Evolutionary conservation across 2,329 filamentous ascomycete species (phyloP).

Genomic region (Colletotrichum orbiculare): DNA sequence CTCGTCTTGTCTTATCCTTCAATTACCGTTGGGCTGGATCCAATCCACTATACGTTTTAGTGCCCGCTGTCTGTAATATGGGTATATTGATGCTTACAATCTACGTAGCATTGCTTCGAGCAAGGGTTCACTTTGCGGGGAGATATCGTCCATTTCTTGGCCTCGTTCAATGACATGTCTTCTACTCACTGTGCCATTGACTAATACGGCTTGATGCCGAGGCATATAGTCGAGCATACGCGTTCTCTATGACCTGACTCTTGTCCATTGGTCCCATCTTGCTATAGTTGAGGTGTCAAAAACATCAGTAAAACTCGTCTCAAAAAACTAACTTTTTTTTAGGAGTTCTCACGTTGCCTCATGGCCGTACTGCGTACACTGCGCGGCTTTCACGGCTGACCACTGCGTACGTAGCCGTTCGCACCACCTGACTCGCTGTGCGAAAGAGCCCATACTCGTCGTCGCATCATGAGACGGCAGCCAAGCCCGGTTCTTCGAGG

Average conservation of each 20-base stretch:
- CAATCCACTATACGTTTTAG: conserved; percentile 16
- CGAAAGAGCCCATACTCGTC: background rate
- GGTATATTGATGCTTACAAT: conserved; percentile 28
- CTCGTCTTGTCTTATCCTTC: background rate
- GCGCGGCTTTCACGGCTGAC: too few species aligned
- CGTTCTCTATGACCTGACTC: conserved; percentile 9
- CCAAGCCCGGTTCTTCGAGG: conserved; percentile 6
- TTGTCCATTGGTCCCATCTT: conserved; percentile 14
- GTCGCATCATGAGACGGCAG: conserved; percentile 31
- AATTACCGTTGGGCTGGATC: conserved; percentile 28
- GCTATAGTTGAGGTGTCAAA: conserved; percentile 27
- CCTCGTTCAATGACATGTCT: background rate
- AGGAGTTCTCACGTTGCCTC: background rate
- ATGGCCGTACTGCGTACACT: background rate
- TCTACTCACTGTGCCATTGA: background rate
- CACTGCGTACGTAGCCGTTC: too few species aligned
- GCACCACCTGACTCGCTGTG: conserved; percentile 11
- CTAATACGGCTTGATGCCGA: background rate
- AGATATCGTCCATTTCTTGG: background rate
- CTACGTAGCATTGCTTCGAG: background rate
- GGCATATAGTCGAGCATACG: conserved; percentile 3
- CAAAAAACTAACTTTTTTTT: conserved; percentile 17
- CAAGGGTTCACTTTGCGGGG: background rate
- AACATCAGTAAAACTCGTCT: conserved; percentile 31
- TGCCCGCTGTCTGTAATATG: conserved; percentile 27